phyloP scores from a whole-genome alignment of 371 early-diverging fungal species.

The Rhizomucor pusillus region DNA sequence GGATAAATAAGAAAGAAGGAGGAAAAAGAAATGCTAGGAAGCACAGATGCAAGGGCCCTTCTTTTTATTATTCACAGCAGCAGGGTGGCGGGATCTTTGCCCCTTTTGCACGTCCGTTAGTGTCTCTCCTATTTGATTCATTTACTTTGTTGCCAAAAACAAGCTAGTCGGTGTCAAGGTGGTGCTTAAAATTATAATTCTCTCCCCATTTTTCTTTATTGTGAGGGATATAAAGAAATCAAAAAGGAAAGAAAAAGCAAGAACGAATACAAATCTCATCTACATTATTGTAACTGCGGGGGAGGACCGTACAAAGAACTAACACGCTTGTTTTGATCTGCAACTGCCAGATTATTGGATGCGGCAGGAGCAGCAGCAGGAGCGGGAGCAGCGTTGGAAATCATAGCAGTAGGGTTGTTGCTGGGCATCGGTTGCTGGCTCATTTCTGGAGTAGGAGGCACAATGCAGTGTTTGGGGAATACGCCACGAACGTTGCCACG shows the following conservation, averaged over 20 bases:
- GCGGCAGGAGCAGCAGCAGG: constrained; percentile 2
- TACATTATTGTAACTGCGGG: neutral
- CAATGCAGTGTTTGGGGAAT: constrained; percentile 52
- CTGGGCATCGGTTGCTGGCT: constrained; percentile 6
- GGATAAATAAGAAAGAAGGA: constrained; percentile 1
- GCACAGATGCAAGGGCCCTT: no score
- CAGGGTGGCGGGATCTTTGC: no score
- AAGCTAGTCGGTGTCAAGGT: no score
- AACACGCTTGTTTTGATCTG: constrained; percentile 14
- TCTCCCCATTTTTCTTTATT: no score
- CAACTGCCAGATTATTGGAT: neutral
- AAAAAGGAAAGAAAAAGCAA: neutral
- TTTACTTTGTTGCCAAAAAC: no score
- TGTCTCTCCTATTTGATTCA: no score
- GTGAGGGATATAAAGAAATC: no score
- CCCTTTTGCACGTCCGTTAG: no score
- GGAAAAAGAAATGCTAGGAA: neutral
- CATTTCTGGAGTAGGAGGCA: constrained; percentile 5
- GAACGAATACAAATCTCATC: neutral
- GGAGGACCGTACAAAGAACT: constrained; percentile 14
- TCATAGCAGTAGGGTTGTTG: constrained; percentile 3
- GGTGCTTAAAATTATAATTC: no score
- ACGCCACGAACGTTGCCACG: constrained; percentile 35
- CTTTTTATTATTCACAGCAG: no score
- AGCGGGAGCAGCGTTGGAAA: neutral